Evolutionary conservation across 331 rosid species (phyloP).

Genomic region (Cydonia oblonga): DNA sequence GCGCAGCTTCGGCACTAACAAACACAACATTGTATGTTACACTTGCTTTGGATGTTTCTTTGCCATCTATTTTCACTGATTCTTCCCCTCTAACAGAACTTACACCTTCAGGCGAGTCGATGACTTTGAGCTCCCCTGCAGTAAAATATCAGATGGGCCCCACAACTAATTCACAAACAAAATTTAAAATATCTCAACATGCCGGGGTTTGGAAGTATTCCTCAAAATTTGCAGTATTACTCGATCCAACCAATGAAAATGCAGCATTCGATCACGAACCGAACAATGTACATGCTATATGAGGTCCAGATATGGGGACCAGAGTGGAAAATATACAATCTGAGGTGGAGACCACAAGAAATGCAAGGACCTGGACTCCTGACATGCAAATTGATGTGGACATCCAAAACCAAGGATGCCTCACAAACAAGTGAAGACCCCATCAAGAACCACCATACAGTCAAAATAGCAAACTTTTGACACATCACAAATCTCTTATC

Average conservation of each 20-base stretch:
- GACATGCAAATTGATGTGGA: neutral
- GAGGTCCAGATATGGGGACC: neutral
- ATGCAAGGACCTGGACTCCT: neutral
- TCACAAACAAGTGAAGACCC: neutral
- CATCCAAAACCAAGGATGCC: neutral
- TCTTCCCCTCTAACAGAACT: neutral
- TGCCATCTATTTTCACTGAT: constrained; percentile 10
- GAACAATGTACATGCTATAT: neutral
- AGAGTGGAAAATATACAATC: neutral
- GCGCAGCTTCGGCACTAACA: constrained; percentile 77
- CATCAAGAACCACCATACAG: neutral
- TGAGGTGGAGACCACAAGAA: constrained; percentile 7
- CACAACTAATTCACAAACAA: neutral
- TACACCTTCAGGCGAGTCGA: constrained; percentile 2
- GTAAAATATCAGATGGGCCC: neutral
- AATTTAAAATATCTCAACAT: neutral
- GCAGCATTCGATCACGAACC: neutral
- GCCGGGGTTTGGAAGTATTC: neutral
- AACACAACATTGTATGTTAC: constrained; percentile 39
- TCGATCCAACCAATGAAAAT: neutral
- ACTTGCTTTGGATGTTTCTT: constrained; percentile 16
- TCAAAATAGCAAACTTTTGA: neutral
- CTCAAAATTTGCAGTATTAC: neutral
- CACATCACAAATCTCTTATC: neutral
- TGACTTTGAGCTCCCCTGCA: constrained; percentile 4